A percentile compares a stretch with the other conserved stretches of the same genome.
phyloP scores from a whole-genome alignment of 1,139 yeast species.

The Yamadazyma trypodendri region DNA sequence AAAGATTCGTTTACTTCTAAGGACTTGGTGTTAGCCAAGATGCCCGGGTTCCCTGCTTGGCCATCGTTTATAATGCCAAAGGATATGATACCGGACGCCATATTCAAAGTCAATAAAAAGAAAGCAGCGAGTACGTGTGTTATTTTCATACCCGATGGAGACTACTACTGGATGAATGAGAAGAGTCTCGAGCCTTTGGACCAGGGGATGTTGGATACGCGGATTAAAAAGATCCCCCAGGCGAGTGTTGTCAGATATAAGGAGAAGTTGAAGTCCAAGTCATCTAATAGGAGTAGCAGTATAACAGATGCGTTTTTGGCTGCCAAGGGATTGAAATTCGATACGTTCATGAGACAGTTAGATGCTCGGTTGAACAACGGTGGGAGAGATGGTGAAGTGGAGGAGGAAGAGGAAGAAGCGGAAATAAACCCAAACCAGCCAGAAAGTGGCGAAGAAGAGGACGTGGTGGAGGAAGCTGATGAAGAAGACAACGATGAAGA shows the following conservation, averaged over 20 bases:
- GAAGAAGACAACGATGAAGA: slow-evolving; percentile 3
- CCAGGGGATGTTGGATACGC: slow-evolving; percentile 26
- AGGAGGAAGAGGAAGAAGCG: slow-evolving; percentile 18
- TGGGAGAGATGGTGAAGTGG: slow-evolving; percentile 25
- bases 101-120: slow-evolving; percentile 35
- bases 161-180: slow-evolving; percentile 47
- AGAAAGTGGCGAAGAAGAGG: slow-evolving; percentile 11
- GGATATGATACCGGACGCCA: slow-evolving; percentile 37
- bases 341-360: slow-evolving; percentile 35
- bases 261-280: slow-evolving; percentile 18
- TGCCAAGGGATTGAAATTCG: slow-evolving; percentile 37
- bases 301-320: slow-evolving; percentile 43
- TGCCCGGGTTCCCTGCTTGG: slow-evolving; percentile 52
- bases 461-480: slow-evolving; percentile 9
- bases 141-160: slow-evolving; percentile 50
- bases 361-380: slow-evolving; percentile 32
- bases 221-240: slow-evolving; percentile 31
- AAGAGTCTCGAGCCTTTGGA: slow-evolving; percentile 36
- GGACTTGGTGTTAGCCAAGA: slow-evolving; percentile 45
- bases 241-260: slow-evolving; percentile 16
- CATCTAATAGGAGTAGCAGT: slow-evolving; percentile 22
- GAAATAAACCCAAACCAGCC: too few species aligned
- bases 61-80: slow-evolving; percentile 49
- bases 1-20: slow-evolving; percentile 26
- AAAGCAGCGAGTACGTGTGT: slow-evolving; percentile 43